phyloP scores from a whole-genome alignment of 768 basidiomycete genomes.

The Lactarius evosmus region DNA sequence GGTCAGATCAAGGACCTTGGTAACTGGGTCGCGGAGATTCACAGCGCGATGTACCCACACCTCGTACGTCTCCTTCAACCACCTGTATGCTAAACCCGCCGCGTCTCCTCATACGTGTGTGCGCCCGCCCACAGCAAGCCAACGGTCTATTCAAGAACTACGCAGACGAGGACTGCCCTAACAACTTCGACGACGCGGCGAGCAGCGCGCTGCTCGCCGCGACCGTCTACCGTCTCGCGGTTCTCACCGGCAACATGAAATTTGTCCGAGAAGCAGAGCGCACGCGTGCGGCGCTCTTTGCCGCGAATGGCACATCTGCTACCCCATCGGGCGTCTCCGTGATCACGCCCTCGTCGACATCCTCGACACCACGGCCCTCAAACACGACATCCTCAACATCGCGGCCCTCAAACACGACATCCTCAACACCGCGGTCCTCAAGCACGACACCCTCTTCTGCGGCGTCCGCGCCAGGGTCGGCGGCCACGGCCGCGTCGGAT shows the following conservation, averaged over 20 bases:
- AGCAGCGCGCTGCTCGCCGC: conserved; percentile 73
- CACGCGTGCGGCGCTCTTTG: conserved; percentile 42
- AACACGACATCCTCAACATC: conserved; percentile 16
- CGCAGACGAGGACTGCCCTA: conserved; percentile 48
- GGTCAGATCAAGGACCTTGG: conserved; percentile 55
- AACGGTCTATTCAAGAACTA: conserved; percentile 69
- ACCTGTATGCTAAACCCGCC: not conserved
- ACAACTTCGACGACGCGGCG: conserved; percentile 63
- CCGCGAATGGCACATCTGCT: conserved; percentile 11
- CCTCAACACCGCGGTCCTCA: conserved; percentile 25
- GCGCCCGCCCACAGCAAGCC: conserved; percentile 37
- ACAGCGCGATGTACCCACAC: conserved; percentile 60
- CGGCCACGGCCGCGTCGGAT: not conserved
- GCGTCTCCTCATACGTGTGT: conserved; percentile 17
- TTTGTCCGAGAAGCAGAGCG: conserved; percentile 58
- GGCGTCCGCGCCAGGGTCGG: not conserved
- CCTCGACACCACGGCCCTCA: conserved; percentile 25
- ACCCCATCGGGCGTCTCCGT: conserved; percentile 17
- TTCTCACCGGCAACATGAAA: conserved; percentile 47
- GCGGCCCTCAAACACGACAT: too few relatives aligned
- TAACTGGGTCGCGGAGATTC: conserved; percentile 70
- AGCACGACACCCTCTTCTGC: conserved; percentile 8
- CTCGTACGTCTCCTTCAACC: conserved; percentile 43
- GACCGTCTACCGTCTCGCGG: conserved; percentile 70
- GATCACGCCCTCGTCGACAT: conserved; percentile 8